Base-by-base conservation (phyloP, 768 basidiomycete species). In the Trametes meyenii region DNA sequence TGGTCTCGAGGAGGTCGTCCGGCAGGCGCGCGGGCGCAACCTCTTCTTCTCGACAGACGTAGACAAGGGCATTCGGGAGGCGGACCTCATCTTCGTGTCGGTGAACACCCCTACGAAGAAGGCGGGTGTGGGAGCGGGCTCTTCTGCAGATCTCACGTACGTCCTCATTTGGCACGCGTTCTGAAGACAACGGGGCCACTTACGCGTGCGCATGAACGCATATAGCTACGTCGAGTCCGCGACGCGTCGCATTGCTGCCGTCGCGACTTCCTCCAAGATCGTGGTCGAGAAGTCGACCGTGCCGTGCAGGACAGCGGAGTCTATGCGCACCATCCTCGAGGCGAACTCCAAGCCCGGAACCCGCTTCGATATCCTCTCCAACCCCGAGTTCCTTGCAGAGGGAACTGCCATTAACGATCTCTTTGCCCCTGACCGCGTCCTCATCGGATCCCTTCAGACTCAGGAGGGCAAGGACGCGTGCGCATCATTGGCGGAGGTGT, bases 81-180 rank as follows among this genome's bases (percentile, higher is more conserved):
- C 97, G 36, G 95, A 99, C 73, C 87, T 98, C 66, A 96, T 98
- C 77, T 98, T 98, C 73, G 96, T 98, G 72, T 92, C 90, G 59
- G 96, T 98, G 70, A 98, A 98, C 79, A 98, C 97, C 10, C 97
- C 97, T 19, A 99, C 97, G 56, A 99, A 99, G 84, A 98, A 97
- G 84, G 85, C 83, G 50, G 96, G 96, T 75, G 90, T 99, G 50
- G 97, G 97, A 70, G 96, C 96, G 63, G 97, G 97, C 60, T 97
- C 91, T 77, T 96, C 96, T 61, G 97, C 97, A 62, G 97, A 99
- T 79, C 87, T 99, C 72, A 97, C 97, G 96, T 98, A 69, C 68
- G 90, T 79, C 50, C 60, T 48, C 55, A 60, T 68, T 38, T 70
- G 45, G 38, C 36, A 3, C 29, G 36, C 48, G 23, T 11, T 48